A percentile compares a stretch with the other conserved stretches of the same genome.
These are phyloP conservation scores for Xylariaceae sp. DNA, from an alignment of 2,329 filamentous ascomycete species.

Conservation along the genomic window DNA sequence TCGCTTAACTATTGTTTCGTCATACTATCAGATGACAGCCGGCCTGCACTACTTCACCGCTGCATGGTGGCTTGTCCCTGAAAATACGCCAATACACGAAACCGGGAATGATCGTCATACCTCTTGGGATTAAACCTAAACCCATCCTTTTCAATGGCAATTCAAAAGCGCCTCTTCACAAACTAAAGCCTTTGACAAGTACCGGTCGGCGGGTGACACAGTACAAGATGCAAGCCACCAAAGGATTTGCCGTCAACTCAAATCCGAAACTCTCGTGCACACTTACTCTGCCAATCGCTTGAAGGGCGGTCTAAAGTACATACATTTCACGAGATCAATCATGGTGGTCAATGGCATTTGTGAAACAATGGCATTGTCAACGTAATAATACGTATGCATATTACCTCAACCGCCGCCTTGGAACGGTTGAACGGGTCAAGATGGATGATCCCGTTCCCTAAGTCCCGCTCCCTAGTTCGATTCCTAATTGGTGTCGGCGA, in stretches of 20 bases:
- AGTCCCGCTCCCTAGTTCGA: conserved; percentile 8
- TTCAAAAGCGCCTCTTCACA: too few species aligned
- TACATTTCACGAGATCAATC: too few species aligned
- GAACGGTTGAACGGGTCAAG: not conserved
- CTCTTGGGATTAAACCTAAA: too few species aligned
- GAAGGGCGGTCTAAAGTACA: too few species aligned
- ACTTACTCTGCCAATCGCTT: too few species aligned
- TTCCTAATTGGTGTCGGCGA: not conserved
- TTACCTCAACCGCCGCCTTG: conserved; percentile 20
- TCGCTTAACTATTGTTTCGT: conserved; percentile 13
- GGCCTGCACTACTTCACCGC: conserved; percentile 9
- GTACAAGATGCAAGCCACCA: too few species aligned
- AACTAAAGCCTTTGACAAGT: conserved; percentile 9
- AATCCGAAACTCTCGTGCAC: too few species aligned
- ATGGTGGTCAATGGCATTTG: too few species aligned
- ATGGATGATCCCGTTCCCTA: conserved; percentile 12
- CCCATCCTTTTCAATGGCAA: too few species aligned
- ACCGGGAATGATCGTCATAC: conserved; percentile 19
- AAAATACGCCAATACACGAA: conserved; percentile 4
- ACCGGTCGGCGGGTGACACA: too few species aligned
- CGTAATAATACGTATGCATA: not conserved
- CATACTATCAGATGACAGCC: conserved; percentile 11
- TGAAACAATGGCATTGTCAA: not conserved
- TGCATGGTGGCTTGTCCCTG: conserved; percentile 4
- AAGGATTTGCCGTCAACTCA: too few species aligned